phyloP scores from a whole-genome alignment of 768 basidiomycete genomes.

The Lactarius hatsudake region DNA sequence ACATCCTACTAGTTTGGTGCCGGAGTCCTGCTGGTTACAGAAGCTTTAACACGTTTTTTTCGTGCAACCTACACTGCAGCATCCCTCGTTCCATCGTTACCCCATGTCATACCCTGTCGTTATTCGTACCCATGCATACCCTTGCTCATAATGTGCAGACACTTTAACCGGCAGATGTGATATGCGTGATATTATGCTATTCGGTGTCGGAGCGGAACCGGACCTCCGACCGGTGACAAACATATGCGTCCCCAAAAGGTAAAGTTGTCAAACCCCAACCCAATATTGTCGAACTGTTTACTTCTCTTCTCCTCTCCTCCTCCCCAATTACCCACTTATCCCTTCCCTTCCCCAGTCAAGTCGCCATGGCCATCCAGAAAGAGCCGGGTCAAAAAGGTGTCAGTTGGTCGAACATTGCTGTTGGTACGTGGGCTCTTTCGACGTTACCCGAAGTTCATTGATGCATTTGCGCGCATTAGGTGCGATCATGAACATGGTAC shows the following conservation, averaged over 20 bases:
- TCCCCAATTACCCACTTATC: constrained; percentile 18
- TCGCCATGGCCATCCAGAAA: constrained; percentile 71
- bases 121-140: constrained; percentile 26
- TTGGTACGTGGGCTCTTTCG: constrained; percentile 58
- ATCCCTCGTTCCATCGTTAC: constrained; percentile 20
- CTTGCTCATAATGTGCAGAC: constrained; percentile 14
- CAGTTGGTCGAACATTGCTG: constrained; percentile 93
- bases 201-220: constrained; percentile 7
- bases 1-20: constrained; percentile 5
- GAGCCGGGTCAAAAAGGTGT: constrained; percentile 91
- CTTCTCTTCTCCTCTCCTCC: constrained; percentile 12
- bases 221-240: constrained; percentile 16
- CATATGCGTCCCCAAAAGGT: constrained; percentile 1
- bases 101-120: constrained; percentile 27
- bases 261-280: background rate
- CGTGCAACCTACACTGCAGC: constrained; percentile 15
- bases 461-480: constrained; percentile 45
- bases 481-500: constrained; percentile 98
- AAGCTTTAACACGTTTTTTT: constrained; percentile 16
- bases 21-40: constrained; percentile 16
- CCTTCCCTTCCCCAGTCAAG: constrained; percentile 26
- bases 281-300: background rate
- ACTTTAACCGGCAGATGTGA: background rate
- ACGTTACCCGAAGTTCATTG: background rate
- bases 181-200: background rate